These are phyloP conservation scores for Blastomyces emzantsi DNA, from an alignment of 2,329 filamentous ascomycete genomes.

Conservation along the genomic window DNA sequence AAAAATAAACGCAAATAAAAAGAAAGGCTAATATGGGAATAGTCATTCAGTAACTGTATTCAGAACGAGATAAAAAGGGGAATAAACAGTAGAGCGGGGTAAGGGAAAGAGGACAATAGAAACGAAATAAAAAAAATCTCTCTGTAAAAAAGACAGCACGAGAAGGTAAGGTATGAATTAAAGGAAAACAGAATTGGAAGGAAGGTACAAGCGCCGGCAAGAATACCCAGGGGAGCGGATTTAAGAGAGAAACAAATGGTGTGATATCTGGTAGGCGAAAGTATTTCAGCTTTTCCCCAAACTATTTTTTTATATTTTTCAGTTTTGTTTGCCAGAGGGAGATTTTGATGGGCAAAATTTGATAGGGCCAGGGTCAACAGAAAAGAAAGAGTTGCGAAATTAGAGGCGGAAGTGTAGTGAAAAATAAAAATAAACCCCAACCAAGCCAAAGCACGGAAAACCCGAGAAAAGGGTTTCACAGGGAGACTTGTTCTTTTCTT, in stretches of 20 bases:
- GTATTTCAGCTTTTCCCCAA: not conserved
- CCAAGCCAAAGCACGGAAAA: not conserved
- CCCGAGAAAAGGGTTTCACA: not conserved
- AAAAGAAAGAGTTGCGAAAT: slow-evolving; percentile 5
- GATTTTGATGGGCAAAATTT: not conserved
- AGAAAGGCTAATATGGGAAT: slow-evolving; percentile 8
- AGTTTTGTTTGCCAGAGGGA: not conserved
- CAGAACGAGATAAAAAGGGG: slow-evolving; percentile 4
- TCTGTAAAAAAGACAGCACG: slow-evolving; percentile 8
- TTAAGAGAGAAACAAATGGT: slow-evolving; percentile 4
- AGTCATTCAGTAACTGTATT: slow-evolving; percentile 9
- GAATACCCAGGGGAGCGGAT: not conserved
- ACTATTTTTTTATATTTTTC: not conserved
- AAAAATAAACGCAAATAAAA: not conserved
- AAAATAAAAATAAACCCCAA: not conserved
- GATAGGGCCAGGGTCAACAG: not conserved
- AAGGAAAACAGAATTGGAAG: not conserved
- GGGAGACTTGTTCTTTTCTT: not conserved
- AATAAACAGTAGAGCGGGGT: slow-evolving; percentile 2
- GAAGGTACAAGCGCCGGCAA: slow-evolving; percentile 3
- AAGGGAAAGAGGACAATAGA: too few species aligned
- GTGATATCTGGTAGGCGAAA: slow-evolving; percentile 3
- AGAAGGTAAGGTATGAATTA: slow-evolving; percentile 3
- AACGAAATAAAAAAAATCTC: not conserved
- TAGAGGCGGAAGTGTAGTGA: slow-evolving; percentile 1